A percentile compares a stretch with the other conserved stretches of the same genome.
phyloP scores from a whole-genome alignment of 73 alveolate species.

The Paramecium sonneborni region DNA sequence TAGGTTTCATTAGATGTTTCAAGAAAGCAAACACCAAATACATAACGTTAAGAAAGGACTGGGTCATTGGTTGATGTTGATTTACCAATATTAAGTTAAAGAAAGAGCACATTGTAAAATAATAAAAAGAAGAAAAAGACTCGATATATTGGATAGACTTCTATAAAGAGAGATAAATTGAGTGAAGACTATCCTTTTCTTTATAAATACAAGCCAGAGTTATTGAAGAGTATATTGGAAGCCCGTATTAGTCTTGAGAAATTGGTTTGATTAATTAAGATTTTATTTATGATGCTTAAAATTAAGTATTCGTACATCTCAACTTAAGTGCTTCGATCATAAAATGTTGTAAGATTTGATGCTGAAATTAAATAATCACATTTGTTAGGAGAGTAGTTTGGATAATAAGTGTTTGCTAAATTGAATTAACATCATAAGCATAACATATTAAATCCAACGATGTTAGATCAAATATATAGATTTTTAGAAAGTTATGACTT shows the following conservation, averaged over 20 bases:
- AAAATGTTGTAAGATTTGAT: background rate
- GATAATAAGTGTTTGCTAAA: background rate
- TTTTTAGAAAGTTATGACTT: background rate
- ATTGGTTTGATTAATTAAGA: constrained; percentile 22
- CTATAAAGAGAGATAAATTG: background rate
- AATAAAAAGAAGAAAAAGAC: background rate
- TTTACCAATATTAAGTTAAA: background rate
- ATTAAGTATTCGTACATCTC: background rate
- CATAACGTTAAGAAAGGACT: background rate
- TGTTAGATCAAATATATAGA: background rate
- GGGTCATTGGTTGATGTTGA: background rate
- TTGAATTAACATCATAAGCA: background rate
- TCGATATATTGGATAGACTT: background rate
- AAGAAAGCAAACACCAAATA: background rate
- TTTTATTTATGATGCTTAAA: background rate
- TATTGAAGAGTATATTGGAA: background rate
- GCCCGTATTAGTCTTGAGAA: constrained; percentile 7
- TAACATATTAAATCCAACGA: background rate
- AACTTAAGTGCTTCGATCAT: background rate
- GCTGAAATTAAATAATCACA: background rate
- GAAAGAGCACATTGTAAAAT: background rate
- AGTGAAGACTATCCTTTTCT: constrained; percentile 17
- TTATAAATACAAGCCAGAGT: background rate
- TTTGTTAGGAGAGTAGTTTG: background rate
- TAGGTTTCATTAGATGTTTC: background rate